Evolutionary conservation across 306 rosid genomes (phyloP), one percentile per base, ranked within the genome.

Genomic region (Trichosanthes cucumerina): DNA sequence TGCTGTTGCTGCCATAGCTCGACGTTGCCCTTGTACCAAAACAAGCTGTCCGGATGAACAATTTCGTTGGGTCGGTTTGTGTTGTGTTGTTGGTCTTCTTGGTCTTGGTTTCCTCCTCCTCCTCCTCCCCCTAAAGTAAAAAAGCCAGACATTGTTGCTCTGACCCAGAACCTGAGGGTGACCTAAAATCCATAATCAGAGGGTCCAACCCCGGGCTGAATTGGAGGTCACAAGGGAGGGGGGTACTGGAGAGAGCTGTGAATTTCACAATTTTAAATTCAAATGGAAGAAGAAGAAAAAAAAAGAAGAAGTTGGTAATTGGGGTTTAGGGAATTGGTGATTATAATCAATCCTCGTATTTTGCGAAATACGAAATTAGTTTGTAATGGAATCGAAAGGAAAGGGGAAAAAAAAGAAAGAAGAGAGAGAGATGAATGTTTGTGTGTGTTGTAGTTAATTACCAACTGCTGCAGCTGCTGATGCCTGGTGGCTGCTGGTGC

Each of bases 1-100:
- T 81, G 84, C n/a, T n/a, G 60, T 1, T 88, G 87, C 3, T 88
- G 97, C 97, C 97, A 95, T 21, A 88, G 83, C 88, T 95, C 98
- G 49, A 95, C 88, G 24, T 58, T 80, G 21, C 87, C 88, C 53
- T 86, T 93, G 80, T 87, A 89, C 96, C 95, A 92, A 50, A 59
- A 88, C 72, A 88, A 79, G 31, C 53, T 83, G 57, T 90, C 94
- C 0, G 92, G 84, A 0, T 80, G 89, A 6, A 86, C 78, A 53
- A 83, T 83, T 43, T 87, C 86, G 12, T 82, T 72, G 4, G 86
- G 64, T 23, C 85, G 81, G 46, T 87, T 79, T 2, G 59, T 57
- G 54, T 58, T 47, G 10, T 54, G 39, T 13, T 36, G 72, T 1
- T 82, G 74, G 2, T 65, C 66, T 13, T 80, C 77, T 21, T 78